Conservation (phyloP, 1,284 basidiomycete genomes). For the Irpex sp. region DNA sequence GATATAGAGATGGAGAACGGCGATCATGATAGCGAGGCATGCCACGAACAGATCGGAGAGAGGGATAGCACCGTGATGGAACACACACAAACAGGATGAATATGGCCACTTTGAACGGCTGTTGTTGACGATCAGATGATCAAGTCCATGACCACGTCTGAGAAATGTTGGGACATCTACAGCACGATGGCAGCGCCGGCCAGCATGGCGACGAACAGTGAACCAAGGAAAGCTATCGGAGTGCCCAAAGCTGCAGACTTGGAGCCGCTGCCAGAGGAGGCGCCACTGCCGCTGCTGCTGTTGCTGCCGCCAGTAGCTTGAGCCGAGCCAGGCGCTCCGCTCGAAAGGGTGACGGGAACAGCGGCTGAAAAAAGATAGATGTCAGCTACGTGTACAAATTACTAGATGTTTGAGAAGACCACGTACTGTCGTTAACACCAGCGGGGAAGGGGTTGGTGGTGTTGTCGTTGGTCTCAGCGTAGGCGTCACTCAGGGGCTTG, state of each 20-base stretch:
- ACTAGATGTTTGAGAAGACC: background rate
- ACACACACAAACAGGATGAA: background rate
- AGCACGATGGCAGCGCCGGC: constrained; percentile 2
- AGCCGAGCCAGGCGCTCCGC: constrained; percentile 34
- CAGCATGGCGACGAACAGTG: constrained; percentile 14
- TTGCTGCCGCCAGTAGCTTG: constrained; percentile 22
- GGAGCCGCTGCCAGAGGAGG: constrained; percentile 9
- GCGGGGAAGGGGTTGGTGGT: constrained; percentile 44
- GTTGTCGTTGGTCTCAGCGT: constrained; percentile 69
- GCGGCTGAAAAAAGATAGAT: constrained; percentile 16
- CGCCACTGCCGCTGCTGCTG: constrained; percentile 11
- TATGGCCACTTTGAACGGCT: background rate
- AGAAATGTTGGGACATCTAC: background rate
- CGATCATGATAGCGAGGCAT: background rate
- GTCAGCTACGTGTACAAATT: background rate
- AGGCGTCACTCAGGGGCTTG: constrained; percentile 52
- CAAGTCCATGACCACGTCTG: background rate
- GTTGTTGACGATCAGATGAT: background rate
- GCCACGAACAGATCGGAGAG: background rate
- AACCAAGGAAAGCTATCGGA: constrained; percentile 13
- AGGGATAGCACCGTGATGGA: background rate
- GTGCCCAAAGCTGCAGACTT: constrained; percentile 10
- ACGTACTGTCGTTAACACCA: background rate
- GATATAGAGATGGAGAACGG: background rate
- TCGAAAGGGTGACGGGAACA: constrained; percentile 25